Base-by-base conservation (phyloP, 1,284 basidiomycete genomes). In the Anthracocystis walkeri region DNA sequence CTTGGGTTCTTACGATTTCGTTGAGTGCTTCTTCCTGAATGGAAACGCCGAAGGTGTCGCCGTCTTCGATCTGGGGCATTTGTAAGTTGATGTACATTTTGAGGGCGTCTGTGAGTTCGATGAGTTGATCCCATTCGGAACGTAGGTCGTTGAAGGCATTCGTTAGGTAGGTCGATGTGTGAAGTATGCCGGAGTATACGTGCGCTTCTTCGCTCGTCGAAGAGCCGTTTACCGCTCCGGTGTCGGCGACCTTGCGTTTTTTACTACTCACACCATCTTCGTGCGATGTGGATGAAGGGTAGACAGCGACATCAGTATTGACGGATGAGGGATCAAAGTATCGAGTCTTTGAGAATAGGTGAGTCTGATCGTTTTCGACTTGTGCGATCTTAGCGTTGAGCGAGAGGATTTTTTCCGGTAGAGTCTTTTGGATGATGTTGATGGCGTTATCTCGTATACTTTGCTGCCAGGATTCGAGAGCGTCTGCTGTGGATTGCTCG, bases 1-100 rank as follows among this genome's bases (percentile, higher is more conserved):
- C 75, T 25, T 77, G 75, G 8, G 75, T 71, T 2, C 75, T 50
- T 0, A 75, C 71, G n/a, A 77, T 69, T 41, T 77, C 75, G 51
- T 71, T 71, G 25, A 77, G 59, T 21, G 71, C 75, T 41, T 77
- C 75, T 67, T 77, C 75, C 42, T 77, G 75, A 18, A 77, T 69
- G 8, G 71, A 74, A 16, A 74, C 71, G 29, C 75, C 75, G 11
- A 77, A 75, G 4, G 75, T 77, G 38, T 77, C 75, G 44, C 75
- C 75, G 53, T 77, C 75, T 53, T 77, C 75, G 67, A 77, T 77
- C 45, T 69, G 60, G 18, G 75, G 75, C 61, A 77, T 74, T 40
- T 67, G 67, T 1, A 77, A 67, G 52, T 77, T 77, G 67, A 77
- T 75, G 58, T 71, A 77, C 71, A 77, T 75, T 29, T 77, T 77